Conservation (phyloP, 2,329 filamentous ascomycete genomes). For the Sporothrix inflata region DNA sequence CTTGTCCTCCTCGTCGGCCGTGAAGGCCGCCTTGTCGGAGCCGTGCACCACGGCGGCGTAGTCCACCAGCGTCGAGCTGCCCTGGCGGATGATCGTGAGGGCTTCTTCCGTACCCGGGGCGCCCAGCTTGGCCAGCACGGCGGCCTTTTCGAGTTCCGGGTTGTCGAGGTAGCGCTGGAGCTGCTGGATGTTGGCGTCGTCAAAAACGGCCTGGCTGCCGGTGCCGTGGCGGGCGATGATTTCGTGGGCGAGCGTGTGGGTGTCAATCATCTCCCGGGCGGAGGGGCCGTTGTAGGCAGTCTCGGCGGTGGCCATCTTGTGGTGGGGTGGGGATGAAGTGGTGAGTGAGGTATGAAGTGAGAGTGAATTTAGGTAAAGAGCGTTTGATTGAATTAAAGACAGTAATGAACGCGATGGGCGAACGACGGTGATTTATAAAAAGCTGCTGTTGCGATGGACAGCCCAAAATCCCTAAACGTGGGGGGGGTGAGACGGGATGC, state of each 20-base stretch:
- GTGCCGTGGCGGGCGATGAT: conserved; percentile 33
- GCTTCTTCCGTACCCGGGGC: background rate
- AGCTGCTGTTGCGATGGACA: background rate
- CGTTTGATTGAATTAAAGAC: background rate
- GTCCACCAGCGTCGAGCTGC: conserved; percentile 14
- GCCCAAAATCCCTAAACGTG: background rate
- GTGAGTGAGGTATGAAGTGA: background rate
- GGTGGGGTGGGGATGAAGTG: background rate
- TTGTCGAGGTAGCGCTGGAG: conserved; percentile 11
- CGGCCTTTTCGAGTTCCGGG: background rate
- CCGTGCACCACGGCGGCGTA: conserved; percentile 9
- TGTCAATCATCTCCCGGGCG: conserved; percentile 29
- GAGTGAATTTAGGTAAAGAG: background rate
- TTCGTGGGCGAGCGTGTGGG: conserved; percentile 33
- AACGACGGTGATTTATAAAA: background rate
- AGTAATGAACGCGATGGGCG: background rate
- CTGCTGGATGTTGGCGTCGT: conserved; percentile 23
- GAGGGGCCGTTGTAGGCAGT: conserved; percentile 31
- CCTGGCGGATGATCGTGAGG: background rate
- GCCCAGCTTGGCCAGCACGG: background rate
- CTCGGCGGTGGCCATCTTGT: conserved; percentile 4
- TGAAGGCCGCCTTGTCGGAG: conserved; percentile 21
- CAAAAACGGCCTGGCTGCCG: conserved; percentile 27
- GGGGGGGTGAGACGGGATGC: background rate
- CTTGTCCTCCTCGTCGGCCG: conserved; percentile 25